Evolutionary conservation across 306 rosid species (phyloP).

Genomic region (Abrus precatorius): DNA sequence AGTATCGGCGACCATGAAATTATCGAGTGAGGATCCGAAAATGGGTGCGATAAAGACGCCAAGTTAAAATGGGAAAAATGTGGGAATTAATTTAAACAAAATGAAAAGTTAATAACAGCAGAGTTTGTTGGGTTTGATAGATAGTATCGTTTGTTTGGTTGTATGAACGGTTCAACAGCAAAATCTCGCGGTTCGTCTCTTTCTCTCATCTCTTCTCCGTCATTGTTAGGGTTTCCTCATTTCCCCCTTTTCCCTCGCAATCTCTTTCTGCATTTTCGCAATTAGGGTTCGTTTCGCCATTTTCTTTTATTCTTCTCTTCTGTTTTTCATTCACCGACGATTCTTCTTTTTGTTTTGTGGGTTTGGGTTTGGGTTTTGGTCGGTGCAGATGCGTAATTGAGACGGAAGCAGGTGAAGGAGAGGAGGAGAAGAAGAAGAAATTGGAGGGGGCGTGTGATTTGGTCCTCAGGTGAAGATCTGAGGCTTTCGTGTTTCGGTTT

Average conservation of each 20-base stretch:
- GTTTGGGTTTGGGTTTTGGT: conserved; percentile 13
- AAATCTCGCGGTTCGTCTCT: conserved; percentile 64
- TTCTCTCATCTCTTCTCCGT: conserved; percentile 42
- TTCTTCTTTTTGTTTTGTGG: not conserved
- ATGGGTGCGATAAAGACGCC: conserved; percentile 45
- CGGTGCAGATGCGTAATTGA: conserved; percentile 68
- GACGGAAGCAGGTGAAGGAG: conserved; percentile 47
- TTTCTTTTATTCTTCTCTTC: not conserved
- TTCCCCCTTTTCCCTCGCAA: conserved; percentile 20
- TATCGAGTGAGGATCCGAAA: conserved; percentile 41
- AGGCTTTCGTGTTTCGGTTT: conserved; percentile 58
- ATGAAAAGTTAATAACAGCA: not conserved
- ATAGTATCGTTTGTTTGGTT: conserved; percentile 53
- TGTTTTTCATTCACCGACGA: not conserved
- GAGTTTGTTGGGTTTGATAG: conserved; percentile 51
- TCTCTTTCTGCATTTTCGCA: conserved; percentile 48
- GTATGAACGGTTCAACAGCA: conserved; percentile 93
- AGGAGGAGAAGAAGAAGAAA: conserved; percentile 46
- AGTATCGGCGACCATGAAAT: conserved; percentile 35
- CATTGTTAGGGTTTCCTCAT: conserved; percentile 50
- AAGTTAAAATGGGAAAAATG: not conserved
- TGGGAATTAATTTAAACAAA: not conserved
- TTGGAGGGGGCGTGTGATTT: conserved; percentile 51
- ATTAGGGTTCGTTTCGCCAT: conserved; percentile 59
- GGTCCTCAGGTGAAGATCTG: conserved; percentile 99